Conservation (phyloP, 495 filamentous ascomycete species). For the Penicillium macrosclerotiorum region DNA sequence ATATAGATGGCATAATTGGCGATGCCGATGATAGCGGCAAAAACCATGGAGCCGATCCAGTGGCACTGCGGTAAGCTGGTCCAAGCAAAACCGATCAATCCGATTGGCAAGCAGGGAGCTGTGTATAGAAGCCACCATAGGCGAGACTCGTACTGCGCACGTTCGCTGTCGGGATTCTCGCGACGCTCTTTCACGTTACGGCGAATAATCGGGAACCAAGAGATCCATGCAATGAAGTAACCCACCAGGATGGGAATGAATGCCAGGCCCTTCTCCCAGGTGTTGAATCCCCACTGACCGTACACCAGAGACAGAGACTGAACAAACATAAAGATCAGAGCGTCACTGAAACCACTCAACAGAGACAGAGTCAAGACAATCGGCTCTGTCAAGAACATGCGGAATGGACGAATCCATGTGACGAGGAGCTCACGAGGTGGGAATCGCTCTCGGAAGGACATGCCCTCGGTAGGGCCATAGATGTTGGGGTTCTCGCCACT, state of each 20-base stretch:
- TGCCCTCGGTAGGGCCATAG: constrained; percentile 63
- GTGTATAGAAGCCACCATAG: constrained; percentile 59
- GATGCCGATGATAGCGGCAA: constrained; percentile 62
- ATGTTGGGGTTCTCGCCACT: constrained; percentile 53
- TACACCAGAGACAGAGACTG: constrained; percentile 60
- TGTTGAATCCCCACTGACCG: constrained; percentile 55
- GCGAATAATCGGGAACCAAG: constrained; percentile 53
- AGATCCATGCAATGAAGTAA: constrained; percentile 57
- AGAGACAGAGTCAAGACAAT: constrained; percentile 59
- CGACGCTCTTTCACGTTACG: constrained; percentile 49
- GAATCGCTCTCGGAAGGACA: constrained; percentile 57
- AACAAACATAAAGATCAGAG: constrained; percentile 66
- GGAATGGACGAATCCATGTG: constrained; percentile 59
- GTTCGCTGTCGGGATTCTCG: constrained; percentile 51
- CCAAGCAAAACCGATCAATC: constrained; percentile 64
- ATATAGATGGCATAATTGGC: constrained; percentile 72
- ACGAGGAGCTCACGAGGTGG: constrained; percentile 52
- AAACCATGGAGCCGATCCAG: constrained; percentile 67
- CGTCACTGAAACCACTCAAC: constrained; percentile 61
- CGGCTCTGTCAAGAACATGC: constrained; percentile 60
- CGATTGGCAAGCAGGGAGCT: constrained; percentile 57
- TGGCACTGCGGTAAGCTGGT: constrained; percentile 56
- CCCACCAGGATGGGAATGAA: constrained; percentile 61
- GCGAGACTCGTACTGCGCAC: constrained; percentile 59
- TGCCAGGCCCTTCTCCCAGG: constrained; percentile 48